These are phyloP conservation scores for Vaccinium vitisidaea DNA, from an alignment of 148 eudicot genomes.

Conservation along the genomic window DNA sequence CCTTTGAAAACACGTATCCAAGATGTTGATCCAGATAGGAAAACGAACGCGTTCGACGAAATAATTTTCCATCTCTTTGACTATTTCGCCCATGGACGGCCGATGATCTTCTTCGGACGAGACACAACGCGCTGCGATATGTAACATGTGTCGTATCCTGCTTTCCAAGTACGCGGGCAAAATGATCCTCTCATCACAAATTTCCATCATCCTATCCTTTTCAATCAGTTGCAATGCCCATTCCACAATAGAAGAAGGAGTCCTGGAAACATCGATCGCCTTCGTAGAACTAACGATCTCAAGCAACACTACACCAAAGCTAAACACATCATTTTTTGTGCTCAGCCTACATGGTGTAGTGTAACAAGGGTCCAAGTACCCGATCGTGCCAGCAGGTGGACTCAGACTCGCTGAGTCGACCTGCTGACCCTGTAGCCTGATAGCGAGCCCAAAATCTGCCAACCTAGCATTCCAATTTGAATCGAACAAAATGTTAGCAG, in stretches of 20 bases:
- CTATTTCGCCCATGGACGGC: conserved; percentile 52
- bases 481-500: conserved; percentile 70
- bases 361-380: conserved; percentile 73
- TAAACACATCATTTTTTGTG: conserved; percentile 61
- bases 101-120: conserved; percentile 32
- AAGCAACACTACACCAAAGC: conserved; percentile 68
- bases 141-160: conserved; percentile 28
- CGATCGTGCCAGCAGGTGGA: conserved; percentile 76
- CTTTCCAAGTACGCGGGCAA: conserved; percentile 34
- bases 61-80: conserved; percentile 35
- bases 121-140: conserved; percentile 52
- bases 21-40: conserved; percentile 32
- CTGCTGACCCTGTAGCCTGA: conserved; percentile 6
- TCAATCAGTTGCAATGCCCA: conserved; percentile 48
- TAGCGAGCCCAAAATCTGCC: conserved; percentile 68
- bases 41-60: conserved; percentile 20
- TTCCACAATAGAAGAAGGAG: conserved; percentile 47
- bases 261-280: conserved; percentile 52
- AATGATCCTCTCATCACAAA: conserved; percentile 38
- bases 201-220: conserved; percentile 15
- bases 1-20: conserved; percentile 21
- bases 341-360: conserved; percentile 58
- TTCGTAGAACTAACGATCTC: conserved; percentile 61
- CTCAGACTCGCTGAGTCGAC: conserved; percentile 26
- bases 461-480: conserved; percentile 47